Evolutionary conservation across 768 basidiomycete species (phyloP).

Genomic region (Melanogaster broomeanus): DNA sequence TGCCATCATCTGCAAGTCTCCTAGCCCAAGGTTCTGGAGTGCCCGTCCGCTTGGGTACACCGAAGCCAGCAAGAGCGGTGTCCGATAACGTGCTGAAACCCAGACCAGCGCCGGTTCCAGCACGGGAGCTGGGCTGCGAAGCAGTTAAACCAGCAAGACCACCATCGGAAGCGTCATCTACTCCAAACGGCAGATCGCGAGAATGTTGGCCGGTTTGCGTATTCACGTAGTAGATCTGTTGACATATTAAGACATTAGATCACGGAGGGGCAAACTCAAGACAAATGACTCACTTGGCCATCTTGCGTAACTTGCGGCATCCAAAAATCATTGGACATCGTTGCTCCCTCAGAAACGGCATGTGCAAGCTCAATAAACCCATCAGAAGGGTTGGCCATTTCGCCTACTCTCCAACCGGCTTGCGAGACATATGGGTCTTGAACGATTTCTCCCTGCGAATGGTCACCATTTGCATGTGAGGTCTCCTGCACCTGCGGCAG

Average conservation of each 20-base stretch:
- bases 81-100: constrained; percentile 42
- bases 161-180: constrained; percentile 63
- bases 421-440: constrained; percentile 40
- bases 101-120: constrained; percentile 53
- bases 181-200: constrained; percentile 79
- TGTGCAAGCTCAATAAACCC: constrained; percentile 35
- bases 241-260: neutral
- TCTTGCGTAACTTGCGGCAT: constrained; percentile 81
- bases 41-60: constrained; percentile 54
- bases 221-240: constrained; percentile 93
- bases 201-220: constrained; percentile 83
- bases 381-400: constrained; percentile 36
- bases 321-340: constrained; percentile 79
- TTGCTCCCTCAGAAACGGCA: constrained; percentile 27
- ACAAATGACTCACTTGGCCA: constrained; percentile 65
- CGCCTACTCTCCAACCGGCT: constrained; percentile 44
- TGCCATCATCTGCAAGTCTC: constrained; percentile 79
- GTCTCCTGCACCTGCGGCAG: constrained; percentile 13
- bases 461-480: constrained; percentile 8
- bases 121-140: constrained; percentile 57
- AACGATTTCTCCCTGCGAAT: constrained; percentile 10
- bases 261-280: neutral
- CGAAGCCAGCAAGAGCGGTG: constrained; percentile 54
- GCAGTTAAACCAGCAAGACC: constrained; percentile 59
- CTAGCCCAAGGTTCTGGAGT: constrained; percentile 84